phyloP scores from a whole-genome alignment of 371 early-diverging fungal genomes.

The Syncephalis plumigaleata region DNA sequence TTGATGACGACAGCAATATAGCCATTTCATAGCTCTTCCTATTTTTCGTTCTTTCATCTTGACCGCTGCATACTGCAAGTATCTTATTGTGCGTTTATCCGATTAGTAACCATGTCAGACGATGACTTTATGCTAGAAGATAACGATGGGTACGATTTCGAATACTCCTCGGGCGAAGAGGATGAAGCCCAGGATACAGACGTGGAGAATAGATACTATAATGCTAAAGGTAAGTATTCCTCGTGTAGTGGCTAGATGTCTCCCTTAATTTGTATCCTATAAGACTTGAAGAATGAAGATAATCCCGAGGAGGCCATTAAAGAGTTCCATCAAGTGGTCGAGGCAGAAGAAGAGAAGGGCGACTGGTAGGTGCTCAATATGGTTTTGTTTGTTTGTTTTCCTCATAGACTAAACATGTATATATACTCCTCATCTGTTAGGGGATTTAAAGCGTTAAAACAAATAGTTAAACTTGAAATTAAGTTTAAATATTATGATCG shows the following conservation, averaged over 20 bases:
- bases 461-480: conserved; percentile 77
- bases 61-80: too few species aligned
- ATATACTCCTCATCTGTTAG: conserved; percentile 19
- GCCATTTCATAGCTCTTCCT: too few species aligned
- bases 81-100: too few species aligned
- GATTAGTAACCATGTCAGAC: conserved; percentile 19
- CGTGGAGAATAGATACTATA: conserved; percentile 89
- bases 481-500: conserved; percentile 40
- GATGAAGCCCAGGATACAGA: conserved; percentile 73
- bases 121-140: conserved; percentile 27
- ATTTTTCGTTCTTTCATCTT: too few species aligned
- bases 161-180: conserved; percentile 76
- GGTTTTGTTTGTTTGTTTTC: background rate
- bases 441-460: conserved; percentile 91
- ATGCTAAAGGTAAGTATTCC: conserved; percentile 59
- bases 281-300: conserved; percentile 40
- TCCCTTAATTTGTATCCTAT: background rate
- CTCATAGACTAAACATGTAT: background rate
- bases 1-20: too few species aligned
- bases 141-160: conserved; percentile 68
- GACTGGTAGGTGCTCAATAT: conserved; percentile 53
- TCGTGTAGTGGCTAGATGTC: background rate
- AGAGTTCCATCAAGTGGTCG: conserved; percentile 69
- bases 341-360: conserved; percentile 63
- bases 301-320: conserved; percentile 55